Evolutionary conservation across 2,329 filamentous ascomycete species (phyloP).

Genomic region (Neonectria coccinea): DNA sequence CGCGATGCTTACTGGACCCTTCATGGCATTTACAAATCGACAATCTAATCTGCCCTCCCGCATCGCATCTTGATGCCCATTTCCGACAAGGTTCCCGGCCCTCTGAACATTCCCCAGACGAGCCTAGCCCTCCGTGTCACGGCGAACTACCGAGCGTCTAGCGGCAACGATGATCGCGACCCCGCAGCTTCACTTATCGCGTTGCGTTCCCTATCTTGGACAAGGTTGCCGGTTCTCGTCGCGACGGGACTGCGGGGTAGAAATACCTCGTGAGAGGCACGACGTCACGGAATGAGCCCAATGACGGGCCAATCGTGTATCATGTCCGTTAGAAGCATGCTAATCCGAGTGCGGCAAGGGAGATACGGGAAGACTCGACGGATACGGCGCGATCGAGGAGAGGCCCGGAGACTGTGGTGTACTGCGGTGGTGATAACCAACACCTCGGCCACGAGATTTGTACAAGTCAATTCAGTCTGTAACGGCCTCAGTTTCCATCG

Average conservation of each 20-base stretch:
- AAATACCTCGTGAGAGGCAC: not conserved
- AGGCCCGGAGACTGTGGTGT: not conserved
- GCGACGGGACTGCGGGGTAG: slow-evolving; percentile 25
- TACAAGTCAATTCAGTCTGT: not conserved
- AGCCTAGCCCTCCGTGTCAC: slow-evolving; percentile 14
- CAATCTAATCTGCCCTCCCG: not conserved
- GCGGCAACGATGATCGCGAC: slow-evolving; percentile 1
- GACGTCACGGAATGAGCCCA: too few species aligned
- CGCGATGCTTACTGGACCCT: not conserved
- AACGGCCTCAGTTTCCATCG: not conserved
- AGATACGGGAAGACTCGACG: slow-evolving; percentile 7
- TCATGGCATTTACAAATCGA: not conserved
- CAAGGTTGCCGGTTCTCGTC: slow-evolving; percentile 20
- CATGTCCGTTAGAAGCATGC: slow-evolving; percentile 20
- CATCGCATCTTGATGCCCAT: slow-evolving; percentile 17
- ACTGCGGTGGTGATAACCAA: not conserved
- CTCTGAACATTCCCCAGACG: slow-evolving; percentile 20
- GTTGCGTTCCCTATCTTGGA: slow-evolving; percentile 24
- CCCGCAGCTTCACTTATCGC: slow-evolving; percentile 18
- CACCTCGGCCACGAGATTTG: slow-evolving; percentile 3
- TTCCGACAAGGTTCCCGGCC: slow-evolving; percentile 26
- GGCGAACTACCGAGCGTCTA: not conserved
- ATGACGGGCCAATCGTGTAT: slow-evolving; percentile 12
- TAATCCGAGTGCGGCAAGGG: slow-evolving; percentile 4
- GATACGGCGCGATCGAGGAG: too few species aligned